Evolutionary conservation across 305 asterid species (phyloP).

Genomic region (Vinca major): DNA sequence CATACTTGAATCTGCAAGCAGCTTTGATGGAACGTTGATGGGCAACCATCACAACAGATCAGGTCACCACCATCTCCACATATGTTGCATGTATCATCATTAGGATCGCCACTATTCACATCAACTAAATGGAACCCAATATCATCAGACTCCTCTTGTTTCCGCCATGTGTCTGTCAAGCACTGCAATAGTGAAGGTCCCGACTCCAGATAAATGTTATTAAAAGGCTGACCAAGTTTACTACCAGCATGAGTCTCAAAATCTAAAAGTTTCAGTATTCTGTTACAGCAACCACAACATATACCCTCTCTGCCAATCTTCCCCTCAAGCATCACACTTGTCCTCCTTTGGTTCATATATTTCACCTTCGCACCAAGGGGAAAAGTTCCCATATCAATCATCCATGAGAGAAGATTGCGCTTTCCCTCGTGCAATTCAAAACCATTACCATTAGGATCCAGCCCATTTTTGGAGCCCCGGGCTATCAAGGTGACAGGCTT

Average conservation of each 20-base stretch:
- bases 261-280: constrained; percentile 30
- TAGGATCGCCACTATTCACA: constrained; percentile 73
- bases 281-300: constrained; percentile 66
- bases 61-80: constrained; percentile 97
- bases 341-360: constrained; percentile 37
- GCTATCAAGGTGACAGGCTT: constrained; percentile 45
- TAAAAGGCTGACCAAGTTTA: constrained; percentile 37
- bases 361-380: constrained; percentile 45
- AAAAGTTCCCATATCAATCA: constrained; percentile 70
- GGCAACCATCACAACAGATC: constrained; percentile 91
- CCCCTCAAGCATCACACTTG: constrained; percentile 41
- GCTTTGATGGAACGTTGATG: constrained; percentile 87
- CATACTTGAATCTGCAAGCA: constrained; percentile 73
- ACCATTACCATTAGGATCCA: constrained; percentile 31
- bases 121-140: constrained; percentile 53
- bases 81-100: constrained; percentile 86
- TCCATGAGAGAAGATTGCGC: constrained; percentile 72
- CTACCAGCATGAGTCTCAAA: constrained; percentile 72
- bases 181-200: constrained; percentile 65
- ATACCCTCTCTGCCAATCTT: constrained; percentile 66
- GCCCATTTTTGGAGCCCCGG: constrained; percentile 52
- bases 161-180: constrained; percentile 66
- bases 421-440: constrained; percentile 44
- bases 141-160: constrained; percentile 36
- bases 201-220: constrained; percentile 48